Evolutionary conservation across 768 basidiomycete genomes (phyloP).

Genomic region (Amanita polypyramis): DNA sequence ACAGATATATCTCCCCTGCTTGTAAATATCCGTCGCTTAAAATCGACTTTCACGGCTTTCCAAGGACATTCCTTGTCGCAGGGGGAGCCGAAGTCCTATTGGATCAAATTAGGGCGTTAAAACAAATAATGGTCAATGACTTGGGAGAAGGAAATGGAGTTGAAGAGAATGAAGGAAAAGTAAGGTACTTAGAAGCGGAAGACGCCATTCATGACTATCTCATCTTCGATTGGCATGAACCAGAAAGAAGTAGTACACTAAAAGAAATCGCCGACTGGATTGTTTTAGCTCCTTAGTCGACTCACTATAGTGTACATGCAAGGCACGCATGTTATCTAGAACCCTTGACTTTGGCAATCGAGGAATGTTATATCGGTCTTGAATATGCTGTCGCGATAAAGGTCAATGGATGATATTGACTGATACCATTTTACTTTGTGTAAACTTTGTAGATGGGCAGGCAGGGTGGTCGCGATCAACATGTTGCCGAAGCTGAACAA

Average conservation of each 20-base stretch:
- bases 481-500: conserved; percentile 55
- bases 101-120: conserved; percentile 39
- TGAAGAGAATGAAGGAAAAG: conserved; percentile 26
- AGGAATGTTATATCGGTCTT: not conserved
- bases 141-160: conserved; percentile 34
- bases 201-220: conserved; percentile 49
- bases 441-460: conserved; percentile 37
- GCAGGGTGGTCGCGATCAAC: conserved; percentile 48
- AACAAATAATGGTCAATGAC: conserved; percentile 38
- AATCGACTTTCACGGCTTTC: conserved; percentile 44
- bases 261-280: conserved; percentile 42
- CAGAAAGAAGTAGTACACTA: conserved; percentile 38
- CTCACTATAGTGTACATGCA: not conserved
- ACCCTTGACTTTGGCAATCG: not conserved
- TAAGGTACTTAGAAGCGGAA: conserved; percentile 36
- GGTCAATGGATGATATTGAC: not conserved
- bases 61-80: conserved; percentile 46
- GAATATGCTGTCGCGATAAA: not conserved
- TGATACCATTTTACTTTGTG: conserved; percentile 19
- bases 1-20: conserved; percentile 51
- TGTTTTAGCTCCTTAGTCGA: conserved; percentile 1
- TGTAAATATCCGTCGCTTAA: conserved; percentile 26
- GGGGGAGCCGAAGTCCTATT: conserved; percentile 49
- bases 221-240: conserved; percentile 38
- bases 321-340: too few relatives aligned